Base-by-base conservation (phyloP, 1,284 basidiomycete species). In the Austropuccinia psidii region DNA sequence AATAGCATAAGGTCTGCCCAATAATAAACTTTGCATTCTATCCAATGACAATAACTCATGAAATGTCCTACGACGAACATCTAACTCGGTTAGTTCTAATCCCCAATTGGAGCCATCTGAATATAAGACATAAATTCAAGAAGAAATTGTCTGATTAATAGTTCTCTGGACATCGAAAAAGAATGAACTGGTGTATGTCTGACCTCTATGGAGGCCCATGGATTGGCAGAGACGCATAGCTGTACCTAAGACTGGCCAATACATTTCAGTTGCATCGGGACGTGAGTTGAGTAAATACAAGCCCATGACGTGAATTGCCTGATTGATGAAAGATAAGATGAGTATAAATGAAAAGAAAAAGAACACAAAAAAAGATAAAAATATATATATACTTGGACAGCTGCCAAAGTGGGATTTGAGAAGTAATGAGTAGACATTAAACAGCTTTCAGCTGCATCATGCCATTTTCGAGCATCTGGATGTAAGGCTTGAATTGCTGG, bases 21-120 rank as follows among this genome's bases (percentile, higher is more conserved):
- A 43, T 19, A 70, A 43, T 13, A 70, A 37, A 41, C 68, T 70
- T 49, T 70, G 68, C 3, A 61, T 31, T 50, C 68, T 24, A 35
- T 70, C 68, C 31, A 61, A 39, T 9, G 68, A 70, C 39, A 70
- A 41, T 27, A 70, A 47, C 29, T 70, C 68, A 43, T 70, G 68
- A 33, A 70, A 70, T n/a, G 57, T 70, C 9, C 68, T 55, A 52
- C 68, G 68, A 41, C 68, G 55, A 21, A 41, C 35, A 17, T 70
- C 68, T 29, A 70, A 52, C 29, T 70, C 68, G 24, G 68, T 50
- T 24, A 43, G 52, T 19, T 60, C 41, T 15, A 70, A 29, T 24
- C 68, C 68, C 68, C 68, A 70, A 49, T 70, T 70, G 47, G 68
- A 70, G 21, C 68, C 68, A 47, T 70, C 68, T 70, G 43, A 24